Evolutionary conservation across 495 filamentous ascomycete species (phyloP), one percentile per base, ranked within the genome.

Genomic region (Penicillium fimorum): DNA sequence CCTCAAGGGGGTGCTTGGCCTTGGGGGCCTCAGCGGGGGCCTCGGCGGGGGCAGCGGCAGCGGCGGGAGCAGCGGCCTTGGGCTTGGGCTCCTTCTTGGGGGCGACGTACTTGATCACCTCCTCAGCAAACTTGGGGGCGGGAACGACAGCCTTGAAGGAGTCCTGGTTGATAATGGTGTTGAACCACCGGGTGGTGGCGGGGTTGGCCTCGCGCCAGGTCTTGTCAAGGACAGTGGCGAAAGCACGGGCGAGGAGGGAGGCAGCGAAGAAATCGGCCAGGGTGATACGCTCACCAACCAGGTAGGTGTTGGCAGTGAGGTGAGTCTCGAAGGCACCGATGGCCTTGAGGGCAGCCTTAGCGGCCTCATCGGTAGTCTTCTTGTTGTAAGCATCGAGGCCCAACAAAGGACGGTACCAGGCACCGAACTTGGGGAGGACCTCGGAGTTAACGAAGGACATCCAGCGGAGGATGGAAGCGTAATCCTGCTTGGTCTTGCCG

Each of bases 401-500:
- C 49, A 90, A 63, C 60, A 97, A 85, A 55, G 94, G 95, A 67
- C 88, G 87, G 84, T 89, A 96, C 91, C 91, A 97, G 63, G 69
- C 79, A 74, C 82, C 89, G 53, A 97, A 76, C 59, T 76, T 66
- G 57, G 86, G 76, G 59, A 96, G 83, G 61, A 96, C 69, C 78
- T 97, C 95, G 58, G 76, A 58, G 83, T 96, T 96, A 82, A 84
- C 85, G 76, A 85, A 96, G 44, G 92, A 96, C 87, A 96, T 87
- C 92, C 92, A 97, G 69, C 87, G 87, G 71, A 99, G 82, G 79
- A 99, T 97, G 62, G 93, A 92, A 66, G 94, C 94, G 76, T 93
- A 93, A 83, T 99, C 94, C 79, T 97, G 92, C 87, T 99, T 99
- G 78, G 92, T 97, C 85, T 97, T 97, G 69, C 94, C 94, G 58